Percentiles rank a stretch among this genome's conserved stretches.
Conservation (phyloP, 345 rosid genomes). For the Clausena lansium region DNA sequence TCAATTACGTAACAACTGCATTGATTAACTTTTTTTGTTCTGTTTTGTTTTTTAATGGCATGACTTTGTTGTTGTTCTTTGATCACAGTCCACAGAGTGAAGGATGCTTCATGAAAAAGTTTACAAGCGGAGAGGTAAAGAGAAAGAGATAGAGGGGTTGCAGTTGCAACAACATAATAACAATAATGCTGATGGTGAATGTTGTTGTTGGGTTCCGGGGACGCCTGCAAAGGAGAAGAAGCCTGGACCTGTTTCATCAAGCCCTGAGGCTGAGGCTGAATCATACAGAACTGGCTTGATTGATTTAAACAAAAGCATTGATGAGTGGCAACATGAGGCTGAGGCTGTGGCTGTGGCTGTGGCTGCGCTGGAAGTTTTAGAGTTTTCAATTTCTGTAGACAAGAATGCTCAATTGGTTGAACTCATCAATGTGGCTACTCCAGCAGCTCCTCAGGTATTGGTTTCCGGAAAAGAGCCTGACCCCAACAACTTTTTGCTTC, state of each 20-base stretch:
- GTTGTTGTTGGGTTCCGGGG: conserved; percentile 17
- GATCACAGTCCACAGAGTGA: no score
- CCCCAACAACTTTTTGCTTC: neutral
- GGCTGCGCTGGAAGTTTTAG: neutral
- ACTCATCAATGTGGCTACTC: neutral
- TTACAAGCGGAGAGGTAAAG: neutral
- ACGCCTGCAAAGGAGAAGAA: conserved; percentile 15
- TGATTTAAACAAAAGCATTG: conserved; percentile 12
- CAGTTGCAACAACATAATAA: neutral
- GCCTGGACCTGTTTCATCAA: no score
- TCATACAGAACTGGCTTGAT: neutral
- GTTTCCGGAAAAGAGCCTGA: neutral
- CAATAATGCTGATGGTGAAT: no score
- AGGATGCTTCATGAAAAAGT: neutral
- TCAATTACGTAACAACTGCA: no score
- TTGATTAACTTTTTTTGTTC: neutral
- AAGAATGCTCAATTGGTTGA: neutral
- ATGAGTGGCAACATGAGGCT: neutral
- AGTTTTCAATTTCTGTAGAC: neutral
- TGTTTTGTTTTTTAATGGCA: neutral
- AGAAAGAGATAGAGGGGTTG: no score
- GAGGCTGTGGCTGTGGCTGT: neutral
- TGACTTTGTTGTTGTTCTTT: no score
- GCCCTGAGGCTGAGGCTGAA: neutral
- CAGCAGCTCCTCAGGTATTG: neutral